Evolutionary conservation across 257 asterid species (phyloP), one percentile per base, ranked within the genome.

Genomic region (Solanum lycopersicoides): DNA sequence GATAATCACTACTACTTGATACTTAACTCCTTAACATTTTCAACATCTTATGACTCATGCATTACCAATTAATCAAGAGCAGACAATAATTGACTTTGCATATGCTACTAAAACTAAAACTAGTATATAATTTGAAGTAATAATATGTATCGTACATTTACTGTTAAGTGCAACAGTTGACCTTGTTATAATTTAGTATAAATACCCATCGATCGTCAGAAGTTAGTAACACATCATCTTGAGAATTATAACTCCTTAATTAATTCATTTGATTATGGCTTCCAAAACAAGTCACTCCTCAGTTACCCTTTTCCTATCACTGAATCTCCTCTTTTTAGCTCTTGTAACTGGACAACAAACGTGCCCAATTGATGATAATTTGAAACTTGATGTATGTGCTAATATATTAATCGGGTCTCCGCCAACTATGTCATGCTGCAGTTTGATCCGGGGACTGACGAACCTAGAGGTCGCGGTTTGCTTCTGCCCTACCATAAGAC

Each of bases 311-410:
- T 73, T 35, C 25, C 9, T 73, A 16, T 34, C 50, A 34, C 9
- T 37, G 50, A 72, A 72, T 35, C 47, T 73, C 47, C 82, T 73
- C 18, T 73, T 20, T 15, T 73, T 35, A 20, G 30, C 18, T 73
- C 28, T 73, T 35, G 82, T 73, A 4, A 35, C 82, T 18, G 47
- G 82, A 18, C 15, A 44, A 44, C 15, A 44, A 12, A 44, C 50
- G 15, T 91, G 93, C 86, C 90, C 90, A 0, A 88, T n/a, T n/a
- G n/a, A n/a, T n/a, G n/a, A n/a, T n/a, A n/a, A 83, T 66, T 18
- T 91, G 7, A 71, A 83, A 37, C 89, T 91, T 25, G 90, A 89
- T 1, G 91, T 88, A 23, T 91, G 93, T 39, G 90, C 89, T 7
- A 80, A 77, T 12, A 34, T 90, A 39, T 60, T 90, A 59, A 25